Conservation (phyloP, 2,329 filamentous ascomycete species). For the Apiospora hydei region DNA sequence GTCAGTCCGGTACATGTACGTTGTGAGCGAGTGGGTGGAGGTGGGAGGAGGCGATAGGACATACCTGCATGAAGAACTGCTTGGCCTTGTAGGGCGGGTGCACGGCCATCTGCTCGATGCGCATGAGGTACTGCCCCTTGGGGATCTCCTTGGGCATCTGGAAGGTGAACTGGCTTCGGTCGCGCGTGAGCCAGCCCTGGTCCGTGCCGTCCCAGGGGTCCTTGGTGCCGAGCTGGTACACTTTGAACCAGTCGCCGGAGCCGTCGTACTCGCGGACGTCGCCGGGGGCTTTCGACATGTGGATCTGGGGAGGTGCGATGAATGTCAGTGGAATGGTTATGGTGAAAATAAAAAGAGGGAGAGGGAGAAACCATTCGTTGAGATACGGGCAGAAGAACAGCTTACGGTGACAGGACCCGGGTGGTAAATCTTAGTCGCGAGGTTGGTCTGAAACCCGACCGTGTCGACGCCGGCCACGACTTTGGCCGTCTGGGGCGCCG, state of each 20-base stretch:
- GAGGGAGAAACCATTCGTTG: neutral
- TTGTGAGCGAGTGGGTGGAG: too few relatives aligned
- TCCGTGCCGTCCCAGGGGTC: conserved; percentile 21
- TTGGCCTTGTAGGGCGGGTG: conserved; percentile 22
- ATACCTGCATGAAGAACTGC: conserved; percentile 18
- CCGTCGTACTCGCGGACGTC: conserved; percentile 13
- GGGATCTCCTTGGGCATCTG: conserved; percentile 12
- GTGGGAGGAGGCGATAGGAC: too few relatives aligned
- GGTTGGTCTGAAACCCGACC: conserved; percentile 12
- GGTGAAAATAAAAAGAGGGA: too few relatives aligned
- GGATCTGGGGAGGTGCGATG: neutral
- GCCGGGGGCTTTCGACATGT: conserved; percentile 20
- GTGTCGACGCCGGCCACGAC: neutral
- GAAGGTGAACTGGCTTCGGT: conserved; percentile 17
- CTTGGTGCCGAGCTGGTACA: conserved; percentile 19
- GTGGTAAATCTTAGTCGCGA: conserved; percentile 15
- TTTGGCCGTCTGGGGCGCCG: neutral
- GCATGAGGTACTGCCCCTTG: conserved; percentile 21
- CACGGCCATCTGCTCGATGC: conserved; percentile 22
- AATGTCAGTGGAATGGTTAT: neutral
- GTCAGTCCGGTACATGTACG: too few relatives aligned
- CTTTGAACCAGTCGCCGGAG: conserved; percentile 22
- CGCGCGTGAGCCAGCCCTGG: conserved; percentile 13
- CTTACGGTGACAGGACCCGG: conserved; percentile 14
- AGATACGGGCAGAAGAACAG: neutral